These are phyloP conservation scores for Suhomyces yuchorum DNA, from an alignment of 1,139 yeast species.

Conservation along the genomic window DNA sequence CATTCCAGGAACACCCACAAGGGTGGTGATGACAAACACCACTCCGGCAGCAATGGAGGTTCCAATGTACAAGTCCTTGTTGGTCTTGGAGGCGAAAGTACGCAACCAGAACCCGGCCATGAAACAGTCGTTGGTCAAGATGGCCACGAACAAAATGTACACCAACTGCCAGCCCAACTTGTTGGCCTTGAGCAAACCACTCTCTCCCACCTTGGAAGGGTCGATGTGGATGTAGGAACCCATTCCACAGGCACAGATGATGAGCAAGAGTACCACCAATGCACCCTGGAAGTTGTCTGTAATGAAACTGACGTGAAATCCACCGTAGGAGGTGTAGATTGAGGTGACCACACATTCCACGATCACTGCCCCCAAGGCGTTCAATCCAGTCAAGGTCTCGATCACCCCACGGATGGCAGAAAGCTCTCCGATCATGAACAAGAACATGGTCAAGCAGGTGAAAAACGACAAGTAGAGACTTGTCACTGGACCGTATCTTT, in stretches of 20 bases:
- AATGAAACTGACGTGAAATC: slow-evolving; percentile 83
- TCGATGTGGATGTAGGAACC: slow-evolving; percentile 79
- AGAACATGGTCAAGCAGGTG: slow-evolving; percentile 81
- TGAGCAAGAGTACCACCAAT: slow-evolving; percentile 63
- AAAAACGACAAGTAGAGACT: slow-evolving; percentile 77
- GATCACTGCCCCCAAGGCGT: slow-evolving; percentile 80
- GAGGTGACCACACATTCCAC: slow-evolving; percentile 88
- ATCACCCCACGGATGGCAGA: slow-evolving; percentile 78
- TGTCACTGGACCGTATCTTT: slow-evolving; percentile 71
- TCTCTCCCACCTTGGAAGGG: slow-evolving; percentile 57
- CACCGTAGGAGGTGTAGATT: slow-evolving; percentile 85
- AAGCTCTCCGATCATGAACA: slow-evolving; percentile 87
- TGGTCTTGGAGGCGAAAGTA: slow-evolving; percentile 83
- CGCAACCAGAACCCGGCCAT: slow-evolving; percentile 93
- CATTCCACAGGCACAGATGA: slow-evolving; percentile 78
- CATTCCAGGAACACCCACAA: slow-evolving; percentile 82
- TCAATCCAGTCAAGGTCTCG: slow-evolving; percentile 73
- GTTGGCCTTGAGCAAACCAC: slow-evolving; percentile 64
- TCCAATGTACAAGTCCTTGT: slow-evolving; percentile 75
- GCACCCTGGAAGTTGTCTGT: slow-evolving; percentile 89
- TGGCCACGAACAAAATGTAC: slow-evolving; percentile 82
- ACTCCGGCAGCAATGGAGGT: slow-evolving; percentile 73
- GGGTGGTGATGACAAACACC: slow-evolving; percentile 61
- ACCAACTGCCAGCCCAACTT: slow-evolving; percentile 86
- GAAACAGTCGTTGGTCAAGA: slow-evolving; percentile 86